Base-by-base conservation (phyloP, 148 eudicot species). In the Camellia japonica region DNA sequence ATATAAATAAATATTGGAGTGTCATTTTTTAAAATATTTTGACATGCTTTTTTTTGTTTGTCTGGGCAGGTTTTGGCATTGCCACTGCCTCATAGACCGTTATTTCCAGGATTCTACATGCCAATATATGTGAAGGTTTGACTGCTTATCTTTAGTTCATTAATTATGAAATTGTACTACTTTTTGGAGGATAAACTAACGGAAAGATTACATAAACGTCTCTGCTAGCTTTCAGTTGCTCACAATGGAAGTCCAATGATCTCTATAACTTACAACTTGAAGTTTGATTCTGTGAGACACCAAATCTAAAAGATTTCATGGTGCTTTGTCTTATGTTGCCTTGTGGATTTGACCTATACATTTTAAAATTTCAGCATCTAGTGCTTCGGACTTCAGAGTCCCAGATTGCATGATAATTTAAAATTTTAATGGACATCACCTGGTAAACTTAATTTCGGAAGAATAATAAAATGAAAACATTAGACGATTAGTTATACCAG, bases 71-170 rank as follows among this genome's bases (percentile, higher is more conserved):
- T 96, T 85, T 59, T 97, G 71, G 97, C 96, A 11, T 81, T 97
- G 81, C 99, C 99, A 54, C 85, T 97, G 83, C 89, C 91, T 56
- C 97, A 92, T 70, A 87, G 97, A 69, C 99, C 99, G 49, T 81
- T 97, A 58, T 92, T 96, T 86, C 98, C 99, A 44, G 98, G 99
- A 80, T 94, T 97, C 79, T 94, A 92, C 83, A 97, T 97, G 99
- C 99, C 99, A 71, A 86, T 97, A 58, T 86, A 89, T 82, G 99
- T 97, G 72, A 92, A 97, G 95, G 98, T 92, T 89, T 62, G 87
- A 66, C 54, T 58, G 47, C 49, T 69, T 64, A 43, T 55, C 23
- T 60, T 4, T 46, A 19, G 38, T 51, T 61, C 44, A 19, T 66
- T 8, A 49, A 5, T 11, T 19, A 4, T 13, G 42, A 51, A 51